A percentile compares a stretch with the other conserved stretches of the same genome.
phyloP scores from a whole-genome alignment of 768 basidiomycete genomes.

The Lentinula sp. region DNA sequence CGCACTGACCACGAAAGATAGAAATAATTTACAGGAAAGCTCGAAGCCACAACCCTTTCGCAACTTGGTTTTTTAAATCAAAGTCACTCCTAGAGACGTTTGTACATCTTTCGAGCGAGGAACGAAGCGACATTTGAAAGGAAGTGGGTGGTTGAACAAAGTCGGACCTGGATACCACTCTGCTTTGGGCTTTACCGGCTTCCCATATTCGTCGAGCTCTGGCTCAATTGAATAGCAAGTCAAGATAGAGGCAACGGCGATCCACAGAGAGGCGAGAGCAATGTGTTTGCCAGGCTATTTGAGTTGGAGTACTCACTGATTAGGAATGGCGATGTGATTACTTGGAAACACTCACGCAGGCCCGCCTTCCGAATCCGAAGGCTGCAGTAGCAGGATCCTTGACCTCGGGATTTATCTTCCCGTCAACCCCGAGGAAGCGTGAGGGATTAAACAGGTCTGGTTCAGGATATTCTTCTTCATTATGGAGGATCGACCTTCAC shows the following conservation, averaged over 20 bases:
- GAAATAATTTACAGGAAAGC: too few species aligned
- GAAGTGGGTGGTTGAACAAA: constrained; percentile 3
- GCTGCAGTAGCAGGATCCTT: not conserved
- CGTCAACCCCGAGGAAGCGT: not conserved
- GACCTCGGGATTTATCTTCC: not conserved
- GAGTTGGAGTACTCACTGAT: not conserved
- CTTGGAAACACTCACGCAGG: not conserved
- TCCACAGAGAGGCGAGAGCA: constrained; percentile 9
- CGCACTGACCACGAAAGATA: too few species aligned
- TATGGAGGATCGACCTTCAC: not conserved
- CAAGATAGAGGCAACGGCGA: constrained; percentile 9
- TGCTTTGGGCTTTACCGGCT: not conserved
- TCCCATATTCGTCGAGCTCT: constrained; percentile 8
- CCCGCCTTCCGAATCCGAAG: constrained; percentile 4
- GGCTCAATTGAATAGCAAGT: constrained; percentile 9
- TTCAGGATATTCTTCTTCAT: constrained; percentile 6
- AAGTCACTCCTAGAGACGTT: not conserved
- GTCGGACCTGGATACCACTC: constrained; percentile 4
- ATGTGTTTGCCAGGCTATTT: constrained; percentile 8
- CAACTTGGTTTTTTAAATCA: not conserved
- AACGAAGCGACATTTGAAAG: constrained; percentile 7
- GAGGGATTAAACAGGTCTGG: constrained; percentile 2
- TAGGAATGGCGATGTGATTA: not conserved
- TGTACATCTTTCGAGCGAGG: constrained; percentile 2
- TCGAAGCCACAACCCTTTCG: not conserved